Evolutionary conservation across 352 stramenopile species (phyloP), one percentile per base, ranked within the genome.

Genomic region (Pythium sp.): DNA sequence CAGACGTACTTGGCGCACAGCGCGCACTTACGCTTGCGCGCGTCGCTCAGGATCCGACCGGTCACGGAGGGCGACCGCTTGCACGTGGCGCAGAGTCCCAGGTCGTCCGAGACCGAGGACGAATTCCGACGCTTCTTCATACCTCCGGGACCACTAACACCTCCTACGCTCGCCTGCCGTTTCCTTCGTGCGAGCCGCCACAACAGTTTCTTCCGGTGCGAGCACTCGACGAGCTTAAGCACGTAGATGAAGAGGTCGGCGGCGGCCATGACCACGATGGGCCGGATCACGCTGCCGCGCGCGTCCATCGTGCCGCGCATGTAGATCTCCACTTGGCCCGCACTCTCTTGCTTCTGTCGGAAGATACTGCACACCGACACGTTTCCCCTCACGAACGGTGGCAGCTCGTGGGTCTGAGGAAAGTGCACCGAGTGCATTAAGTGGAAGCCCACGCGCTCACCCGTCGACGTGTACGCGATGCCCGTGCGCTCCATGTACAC

Each of bases 111-210:
- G 54, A 59, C 9, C 0, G 54, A 59, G 26, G 53, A 30, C 8
- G 53, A 58, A 3, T 11, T 18, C 2, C 14, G 54, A 11, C 18
- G 6, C 54, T 59, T 59, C 54, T 59, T 59, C 15, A 22, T 18
- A 9, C 54, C 26, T 3, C 24, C 54, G 2, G 24, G 34, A 41
- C 34, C 34, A 41, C 34, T 9, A 14, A 12, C 34, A 41, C 34
- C 34, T 5, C 34, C 24, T 18, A 59, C 5, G 11, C 54, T 41
- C 54, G 41, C 41, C 64, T 38, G 67, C 26, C 22, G 68, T 65
- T 18, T 68, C 63, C 3, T 71, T 74, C 53, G 54, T 32, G 57
- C 73, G 69, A 43, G 63, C 15, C 32, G 30, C 64, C 64, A 69
- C 26, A 43, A 3, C 24, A 62, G 26, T n/a, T 69, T 63, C 41